Base-by-base conservation (phyloP, 805 yeast species). In the Yarrowia sp. region DNA sequence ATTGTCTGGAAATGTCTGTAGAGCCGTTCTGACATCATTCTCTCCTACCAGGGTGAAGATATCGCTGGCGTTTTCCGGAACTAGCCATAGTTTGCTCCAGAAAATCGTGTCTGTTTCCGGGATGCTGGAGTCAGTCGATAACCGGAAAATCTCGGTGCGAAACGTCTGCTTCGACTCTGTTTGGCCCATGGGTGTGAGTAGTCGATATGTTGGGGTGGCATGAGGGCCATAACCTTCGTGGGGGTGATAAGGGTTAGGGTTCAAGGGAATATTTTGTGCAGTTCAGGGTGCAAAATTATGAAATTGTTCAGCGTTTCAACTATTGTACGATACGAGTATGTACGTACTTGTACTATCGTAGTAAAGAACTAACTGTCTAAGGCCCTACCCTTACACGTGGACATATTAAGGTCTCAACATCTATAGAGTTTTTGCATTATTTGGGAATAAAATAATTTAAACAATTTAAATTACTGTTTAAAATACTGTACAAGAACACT, bases 81-180 rank as follows among this genome's bases (percentile, higher is more conserved):
- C 63, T 1, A 30, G 51, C 63, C 63, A 58, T 14, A 58, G 14
- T 32, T 58, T 58, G 51, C 49, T 22, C 63, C 63, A 58, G 32
- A 41, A 58, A 9, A 41, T 11, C 9, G 51, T 19, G 32, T 58
- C 63, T 10, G 63, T 8, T n/a, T 58, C 63, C 16, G 51, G 6
- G 9, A 58, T 58, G 28, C 32, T 16, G 9, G 26, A 19, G 7
- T 28, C 51, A 8, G 49, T 41, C 30, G 51, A 41, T 5, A 58
- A 19, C 11, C 63, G 49, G 22, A 58, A 43, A 41, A 58, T 43
- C 49, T 58, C 63, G n/a, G 36, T 41, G 40, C 63, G 63, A 43
- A 58, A 58, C 30, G 63, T 33, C 51, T 58, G 63, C 32, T 58
- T 58, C 40, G 63, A 58, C 51, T 58, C 63, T 7, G 51, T 43